These are phyloP conservation scores for Lichenothelia convexa DNA, from an alignment of 495 filamentous ascomycete species.

Conservation along the genomic window DNA sequence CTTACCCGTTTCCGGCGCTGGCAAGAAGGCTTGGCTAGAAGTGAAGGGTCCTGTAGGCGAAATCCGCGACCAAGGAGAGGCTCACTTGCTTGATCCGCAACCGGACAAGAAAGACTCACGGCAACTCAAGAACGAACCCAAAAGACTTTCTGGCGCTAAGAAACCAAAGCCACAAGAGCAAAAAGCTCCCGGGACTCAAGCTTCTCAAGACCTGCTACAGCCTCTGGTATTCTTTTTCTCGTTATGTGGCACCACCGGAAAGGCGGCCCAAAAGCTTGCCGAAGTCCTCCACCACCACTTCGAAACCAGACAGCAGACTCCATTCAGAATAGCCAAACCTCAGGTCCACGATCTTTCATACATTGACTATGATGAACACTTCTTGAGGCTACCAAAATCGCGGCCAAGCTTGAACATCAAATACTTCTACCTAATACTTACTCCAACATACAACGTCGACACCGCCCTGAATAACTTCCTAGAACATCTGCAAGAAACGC, in stretches of 20 bases:
- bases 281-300: constrained; percentile 35
- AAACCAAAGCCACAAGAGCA: constrained; percentile 3
- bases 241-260: constrained; percentile 61
- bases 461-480: constrained; percentile 68
- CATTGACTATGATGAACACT: constrained; percentile 82
- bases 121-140: constrained; percentile 8
- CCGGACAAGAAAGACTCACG: constrained; percentile 10
- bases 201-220: constrained; percentile 36
- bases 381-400: constrained; percentile 37
- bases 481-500: constrained; percentile 70
- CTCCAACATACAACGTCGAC: constrained; percentile 87
- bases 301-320: too few relatives aligned
- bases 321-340: too few relatives aligned
- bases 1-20: too few relatives aligned
- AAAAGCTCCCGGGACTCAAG: constrained; percentile 5
- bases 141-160: too few relatives aligned
- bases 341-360: constrained; percentile 63
- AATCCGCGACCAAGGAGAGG: too few relatives aligned
- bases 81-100: too few relatives aligned
- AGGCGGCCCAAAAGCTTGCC: constrained; percentile 38
- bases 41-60: too few relatives aligned
- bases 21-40: too few relatives aligned
- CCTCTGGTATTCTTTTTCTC: constrained; percentile 76
- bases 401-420: constrained; percentile 29
- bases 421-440: constrained; percentile 64